Percentiles rank a stretch among this genome's conserved stretches.
Conservation (phyloP, 1,139 yeast species). For the Pichia sp. region DNA sequence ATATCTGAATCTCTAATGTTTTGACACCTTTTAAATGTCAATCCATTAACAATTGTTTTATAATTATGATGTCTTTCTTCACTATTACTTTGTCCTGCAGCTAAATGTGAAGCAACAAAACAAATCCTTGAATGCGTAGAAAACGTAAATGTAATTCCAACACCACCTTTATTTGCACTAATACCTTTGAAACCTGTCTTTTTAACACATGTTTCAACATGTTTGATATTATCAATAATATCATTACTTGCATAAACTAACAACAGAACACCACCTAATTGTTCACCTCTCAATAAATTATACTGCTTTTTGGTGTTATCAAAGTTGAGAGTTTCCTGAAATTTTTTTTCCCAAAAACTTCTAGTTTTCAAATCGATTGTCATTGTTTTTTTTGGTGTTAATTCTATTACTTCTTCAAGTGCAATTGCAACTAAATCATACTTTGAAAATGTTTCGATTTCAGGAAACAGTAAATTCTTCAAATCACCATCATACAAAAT, state of each 20-base stretch:
- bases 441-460: constrained; percentile 16
- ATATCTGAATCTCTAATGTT: constrained; percentile 77
- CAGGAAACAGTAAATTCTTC: constrained; percentile 54
- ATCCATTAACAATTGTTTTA: constrained; percentile 69
- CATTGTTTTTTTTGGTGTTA: constrained; percentile 85
- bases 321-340: constrained; percentile 50
- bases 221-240: constrained; percentile 57
- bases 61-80: constrained; percentile 88
- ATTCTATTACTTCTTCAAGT: constrained; percentile 85
- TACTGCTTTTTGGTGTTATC: constrained; percentile 25
- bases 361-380: constrained; percentile 70
- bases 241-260: constrained; percentile 57
- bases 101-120: constrained; percentile 84
- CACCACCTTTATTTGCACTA: constrained; percentile 94
- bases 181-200: constrained; percentile 94
- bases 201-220: constrained; percentile 69
- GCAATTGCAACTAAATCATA: constrained; percentile 75
- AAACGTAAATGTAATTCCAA: constrained; percentile 72
- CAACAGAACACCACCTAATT: constrained; percentile 86
- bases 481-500: constrained; percentile 46
- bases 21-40: constrained; percentile 67
- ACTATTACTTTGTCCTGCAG: constrained; percentile 82
- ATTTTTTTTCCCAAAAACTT: constrained; percentile 70
- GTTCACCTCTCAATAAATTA: constrained; percentile 73
- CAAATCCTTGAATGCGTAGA: constrained; percentile 72